Evolutionary conservation across 148 eudicot genomes (phyloP).

Genomic region (Camellia sinensis): DNA sequence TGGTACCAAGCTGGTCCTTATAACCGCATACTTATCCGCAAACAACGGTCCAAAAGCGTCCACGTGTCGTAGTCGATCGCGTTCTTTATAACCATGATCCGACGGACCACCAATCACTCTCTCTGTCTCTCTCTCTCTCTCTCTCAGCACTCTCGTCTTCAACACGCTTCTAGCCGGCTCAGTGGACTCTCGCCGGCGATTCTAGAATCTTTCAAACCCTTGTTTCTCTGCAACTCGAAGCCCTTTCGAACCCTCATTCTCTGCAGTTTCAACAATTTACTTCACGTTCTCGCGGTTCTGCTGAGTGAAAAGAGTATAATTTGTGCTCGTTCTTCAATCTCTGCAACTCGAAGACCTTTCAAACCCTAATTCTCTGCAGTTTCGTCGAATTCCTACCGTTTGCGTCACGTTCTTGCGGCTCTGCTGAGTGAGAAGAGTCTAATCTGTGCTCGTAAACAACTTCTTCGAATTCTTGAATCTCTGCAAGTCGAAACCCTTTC

Average conservation of each 20-base stretch:
- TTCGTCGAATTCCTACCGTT: not conserved
- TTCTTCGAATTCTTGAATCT: not conserved
- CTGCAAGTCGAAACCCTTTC: not conserved
- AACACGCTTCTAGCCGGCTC: not conserved
- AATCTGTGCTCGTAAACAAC: not conserved
- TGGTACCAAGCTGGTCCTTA: constrained; percentile 12
- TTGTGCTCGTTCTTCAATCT: not conserved
- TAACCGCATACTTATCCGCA: constrained; percentile 34
- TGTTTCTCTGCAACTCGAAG: no score
- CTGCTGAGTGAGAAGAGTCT: not conserved
- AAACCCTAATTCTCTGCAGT: no score
- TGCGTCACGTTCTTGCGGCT: not conserved
- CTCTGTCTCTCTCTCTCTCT: not conserved
- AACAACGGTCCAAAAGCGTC: constrained; percentile 23
- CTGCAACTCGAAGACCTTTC: no score
- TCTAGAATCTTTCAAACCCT: not conserved
- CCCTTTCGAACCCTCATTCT: not conserved
- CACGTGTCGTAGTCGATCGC: constrained; percentile 30
- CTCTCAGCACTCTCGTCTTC: not conserved
- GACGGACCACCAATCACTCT: constrained; percentile 27
- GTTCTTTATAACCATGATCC: constrained; percentile 31
- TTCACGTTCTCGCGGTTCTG: not conserved
- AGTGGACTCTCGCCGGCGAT: not conserved
- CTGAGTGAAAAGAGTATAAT: not conserved
- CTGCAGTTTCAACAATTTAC: not conserved